A percentile compares a stretch with the other conserved stretches of the same genome.
phyloP scores from a whole-genome alignment of 2,329 filamentous ascomycete species.

The Apiospora phragmitis region DNA sequence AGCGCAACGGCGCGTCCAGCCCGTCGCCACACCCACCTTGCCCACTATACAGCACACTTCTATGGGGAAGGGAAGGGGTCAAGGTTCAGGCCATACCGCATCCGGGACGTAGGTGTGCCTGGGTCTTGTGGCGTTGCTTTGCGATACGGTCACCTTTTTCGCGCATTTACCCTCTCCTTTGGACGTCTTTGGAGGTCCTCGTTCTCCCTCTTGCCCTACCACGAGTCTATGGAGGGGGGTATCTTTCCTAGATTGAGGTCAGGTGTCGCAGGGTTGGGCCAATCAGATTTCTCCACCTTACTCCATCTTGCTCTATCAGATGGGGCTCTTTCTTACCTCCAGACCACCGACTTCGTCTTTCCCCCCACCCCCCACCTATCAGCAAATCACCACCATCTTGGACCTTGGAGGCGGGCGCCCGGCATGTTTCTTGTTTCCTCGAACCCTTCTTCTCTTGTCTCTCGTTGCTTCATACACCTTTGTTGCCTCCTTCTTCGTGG shows the following conservation, averaged over 20 bases:
- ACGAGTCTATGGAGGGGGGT: neutral
- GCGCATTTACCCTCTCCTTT: neutral
- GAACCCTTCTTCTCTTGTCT: slow-evolving; percentile 1
- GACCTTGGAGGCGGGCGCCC: neutral
- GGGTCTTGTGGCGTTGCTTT: slow-evolving; percentile 2
- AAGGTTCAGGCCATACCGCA: neutral
- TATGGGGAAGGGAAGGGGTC: neutral
- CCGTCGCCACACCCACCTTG: neutral
- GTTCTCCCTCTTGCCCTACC: neutral
- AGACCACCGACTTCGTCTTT: neutral
- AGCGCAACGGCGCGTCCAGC: slow-evolving; percentile 3
- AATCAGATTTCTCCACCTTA: neutral
- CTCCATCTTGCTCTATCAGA: slow-evolving; percentile 1
- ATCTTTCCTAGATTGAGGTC: slow-evolving; percentile 1
- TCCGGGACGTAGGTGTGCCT: neutral
- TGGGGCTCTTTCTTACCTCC: neutral
- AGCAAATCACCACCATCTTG: neutral
- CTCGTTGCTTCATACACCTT: neutral
- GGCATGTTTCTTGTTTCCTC: neutral
- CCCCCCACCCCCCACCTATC: neutral
- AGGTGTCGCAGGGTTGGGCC: neutral
- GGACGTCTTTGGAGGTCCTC: neutral
- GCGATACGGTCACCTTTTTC: neutral
- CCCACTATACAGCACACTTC: neutral
- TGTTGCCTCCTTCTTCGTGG: neutral